A percentile compares a stretch with the other conserved stretches of the same genome.
Evolutionary conservation across 768 basidiomycete species (phyloP).

Genomic region (Austroboletus eburneus): DNA sequence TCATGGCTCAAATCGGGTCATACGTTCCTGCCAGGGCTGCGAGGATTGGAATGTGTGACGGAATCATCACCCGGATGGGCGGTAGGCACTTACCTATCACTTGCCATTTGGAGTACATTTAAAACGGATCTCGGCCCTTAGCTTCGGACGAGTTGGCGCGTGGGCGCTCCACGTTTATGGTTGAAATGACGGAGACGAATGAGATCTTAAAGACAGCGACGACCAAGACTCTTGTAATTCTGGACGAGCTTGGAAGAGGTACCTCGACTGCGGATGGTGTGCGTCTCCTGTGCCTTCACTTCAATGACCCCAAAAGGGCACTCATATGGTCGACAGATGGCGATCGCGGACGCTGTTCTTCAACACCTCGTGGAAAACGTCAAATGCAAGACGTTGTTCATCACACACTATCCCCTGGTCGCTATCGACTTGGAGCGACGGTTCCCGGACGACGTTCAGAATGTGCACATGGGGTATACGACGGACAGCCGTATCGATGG

Average conservation of each 20-base stretch:
- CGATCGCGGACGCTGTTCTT: slow-evolving; percentile 80
- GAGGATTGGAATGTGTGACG: slow-evolving; percentile 75
- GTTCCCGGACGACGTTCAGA: slow-evolving; percentile 60
- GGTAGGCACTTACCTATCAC: no score
- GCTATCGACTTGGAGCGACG: slow-evolving; percentile 61
- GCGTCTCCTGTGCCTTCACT: slow-evolving; percentile 16
- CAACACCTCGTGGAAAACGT: slow-evolving; percentile 58
- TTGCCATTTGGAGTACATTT: no score
- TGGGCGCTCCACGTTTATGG: slow-evolving; percentile 94
- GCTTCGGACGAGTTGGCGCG: slow-evolving; percentile 85
- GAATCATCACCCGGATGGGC: slow-evolving; percentile 87
- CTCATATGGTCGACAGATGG: no score
- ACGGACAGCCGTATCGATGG: slow-evolving; percentile 69
- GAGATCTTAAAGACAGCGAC: slow-evolving; percentile 82
- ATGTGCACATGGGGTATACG: slow-evolving; percentile 84
- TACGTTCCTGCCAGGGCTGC: slow-evolving; percentile 83
- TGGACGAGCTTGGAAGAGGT: slow-evolving; percentile 88
- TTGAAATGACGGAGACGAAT: slow-evolving; percentile 91
- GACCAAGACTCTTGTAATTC: slow-evolving; percentile 72
- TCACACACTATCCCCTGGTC: slow-evolving; percentile 90
- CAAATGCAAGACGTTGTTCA: slow-evolving; percentile 79
- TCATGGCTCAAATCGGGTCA: slow-evolving; percentile 86
- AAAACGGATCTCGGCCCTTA: no score
- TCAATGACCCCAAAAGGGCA: no score
- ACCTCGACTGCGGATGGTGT: slow-evolving; percentile 92